Evolutionary conservation across 371 early-diverging fungal genomes (phyloP).

Genomic region (Mucor piriformis): DNA sequence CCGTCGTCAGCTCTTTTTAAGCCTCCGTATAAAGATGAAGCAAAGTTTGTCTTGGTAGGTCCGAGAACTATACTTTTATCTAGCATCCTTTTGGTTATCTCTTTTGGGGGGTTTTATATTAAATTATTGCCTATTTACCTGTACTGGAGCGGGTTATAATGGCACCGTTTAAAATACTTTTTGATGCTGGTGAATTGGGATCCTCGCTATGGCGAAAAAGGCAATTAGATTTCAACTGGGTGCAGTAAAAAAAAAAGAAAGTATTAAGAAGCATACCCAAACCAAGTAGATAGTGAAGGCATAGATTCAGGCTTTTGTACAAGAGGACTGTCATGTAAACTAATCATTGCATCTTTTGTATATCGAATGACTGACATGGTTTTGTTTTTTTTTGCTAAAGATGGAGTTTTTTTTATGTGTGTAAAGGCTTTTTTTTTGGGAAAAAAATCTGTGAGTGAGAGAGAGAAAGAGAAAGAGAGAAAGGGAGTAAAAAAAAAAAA

Average conservation of each 20-base stretch:
- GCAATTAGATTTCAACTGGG: no score
- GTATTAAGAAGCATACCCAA: constrained; percentile 40
- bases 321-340: constrained; percentile 54
- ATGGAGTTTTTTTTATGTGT: background rate
- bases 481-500: background rate
- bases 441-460: no score
- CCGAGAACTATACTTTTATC: constrained; percentile 59
- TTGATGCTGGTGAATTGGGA: constrained; percentile 34
- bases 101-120: background rate
- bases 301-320: constrained; percentile 50
- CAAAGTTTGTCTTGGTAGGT: constrained; percentile 64
- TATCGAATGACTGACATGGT: constrained; percentile 38
- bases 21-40: constrained; percentile 56
- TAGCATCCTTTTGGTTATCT: constrained; percentile 4
- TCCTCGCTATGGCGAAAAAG: constrained; percentile 33
- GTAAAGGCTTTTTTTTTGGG: no score
- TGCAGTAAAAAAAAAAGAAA: background rate
- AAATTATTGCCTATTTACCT: constrained; percentile 4
- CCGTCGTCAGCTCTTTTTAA: constrained; percentile 52
- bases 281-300: constrained; percentile 53
- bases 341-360: constrained; percentile 48
- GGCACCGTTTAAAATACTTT: constrained; percentile 39
- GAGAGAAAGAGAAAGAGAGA: background rate
- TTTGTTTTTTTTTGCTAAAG: constrained; percentile 1
- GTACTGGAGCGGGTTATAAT: constrained; percentile 32